A percentile compares a stretch with the other conserved stretches of the same genome.
These are phyloP conservation scores for Basipetospora chlamydospora DNA, from an alignment of 2,329 filamentous ascomycete genomes.

Conservation along the genomic window DNA sequence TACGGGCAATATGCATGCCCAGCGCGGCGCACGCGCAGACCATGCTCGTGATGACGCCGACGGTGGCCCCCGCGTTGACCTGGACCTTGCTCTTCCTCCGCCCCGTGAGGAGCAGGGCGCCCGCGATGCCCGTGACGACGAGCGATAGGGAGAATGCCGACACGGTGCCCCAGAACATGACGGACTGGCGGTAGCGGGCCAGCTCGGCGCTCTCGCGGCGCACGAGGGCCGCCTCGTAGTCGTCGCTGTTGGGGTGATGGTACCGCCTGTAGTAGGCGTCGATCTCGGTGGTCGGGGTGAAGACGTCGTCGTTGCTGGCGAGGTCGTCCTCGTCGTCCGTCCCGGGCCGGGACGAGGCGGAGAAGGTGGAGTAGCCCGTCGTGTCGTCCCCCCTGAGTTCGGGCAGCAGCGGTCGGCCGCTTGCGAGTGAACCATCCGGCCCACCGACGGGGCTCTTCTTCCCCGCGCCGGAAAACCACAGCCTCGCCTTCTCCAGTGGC, in stretches of 20 bases:
- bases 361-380: constrained; percentile 17
- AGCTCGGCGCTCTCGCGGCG: constrained; percentile 36
- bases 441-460: constrained; percentile 12
- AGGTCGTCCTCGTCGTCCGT: constrained; percentile 22
- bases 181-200: constrained; percentile 33
- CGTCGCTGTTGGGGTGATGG: too few species aligned
- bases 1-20: constrained; percentile 40
- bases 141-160: constrained; percentile 44
- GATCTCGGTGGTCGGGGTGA: constrained; percentile 30
- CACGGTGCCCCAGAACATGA: constrained; percentile 38
- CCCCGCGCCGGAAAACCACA: constrained; percentile 28
- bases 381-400: too few species aligned
- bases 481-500: constrained; percentile 35
- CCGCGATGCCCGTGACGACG: constrained; percentile 48
- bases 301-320: constrained; percentile 32
- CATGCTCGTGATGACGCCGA: constrained; percentile 54
- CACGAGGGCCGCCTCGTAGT: too few species aligned
- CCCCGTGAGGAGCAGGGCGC: constrained; percentile 52
- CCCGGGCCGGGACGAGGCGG: constrained; percentile 3
- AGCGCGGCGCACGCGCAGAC: constrained; percentile 48
- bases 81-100: constrained; percentile 52
- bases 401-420: not conserved
- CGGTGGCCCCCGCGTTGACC: constrained; percentile 57
- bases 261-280: constrained; percentile 37
- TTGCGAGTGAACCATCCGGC: not conserved